Base-by-base conservation (phyloP, 2,329 filamentous ascomycete species). In the Venturiaceae sp. region DNA sequence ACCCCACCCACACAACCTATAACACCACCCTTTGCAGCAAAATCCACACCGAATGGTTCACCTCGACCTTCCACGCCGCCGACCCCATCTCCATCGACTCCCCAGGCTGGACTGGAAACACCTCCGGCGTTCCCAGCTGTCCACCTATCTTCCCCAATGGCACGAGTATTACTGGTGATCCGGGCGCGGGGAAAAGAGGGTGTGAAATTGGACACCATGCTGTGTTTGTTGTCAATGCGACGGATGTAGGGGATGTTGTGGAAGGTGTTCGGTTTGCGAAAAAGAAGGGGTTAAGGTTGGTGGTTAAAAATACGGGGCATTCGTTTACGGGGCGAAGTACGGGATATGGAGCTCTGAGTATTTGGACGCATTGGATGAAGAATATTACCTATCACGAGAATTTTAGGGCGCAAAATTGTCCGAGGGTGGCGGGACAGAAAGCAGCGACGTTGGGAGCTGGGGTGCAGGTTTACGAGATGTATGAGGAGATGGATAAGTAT, bases 211-310 rank as follows among this genome's bases (percentile, higher is more conserved):
- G 58, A n/a, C 23, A 37, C 4, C 36, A 73, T 62, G 75, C 76
- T 0, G 63, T 66, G 2, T 79, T 77, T 56, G 70, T 73, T 0
- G 68, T 80, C 23, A 71, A 74, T 14, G 73, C 67, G 1, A 71
- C 66, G 23, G 75, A 67, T 21, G 74, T 77, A 0, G 39, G 16
- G 11, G 44, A 61, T 21, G 37, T 60, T 13, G n/a, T 16, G 9
- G 23, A 23, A 5, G 60, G 59, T 7, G 52, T 61, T 3, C 36
- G 53, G 19, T 61, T 46, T 23, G 60, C 60, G 7, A 32, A 21
- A 13, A 14, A 41, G 19, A 47, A 28, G 16, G 57, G 57, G 32
- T 26, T 61, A 19, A 26, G 58, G 5, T 23, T 61, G 19, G 46
- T 55, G 14, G 23, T 61, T 9, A 61, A 61, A 52, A 53, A 46